A percentile compares a stretch with the other conserved stretches of the same genome.
Evolutionary conservation across 2,329 filamentous ascomycete species (phyloP).

Genomic region (Fusarium pininemorale): DNA sequence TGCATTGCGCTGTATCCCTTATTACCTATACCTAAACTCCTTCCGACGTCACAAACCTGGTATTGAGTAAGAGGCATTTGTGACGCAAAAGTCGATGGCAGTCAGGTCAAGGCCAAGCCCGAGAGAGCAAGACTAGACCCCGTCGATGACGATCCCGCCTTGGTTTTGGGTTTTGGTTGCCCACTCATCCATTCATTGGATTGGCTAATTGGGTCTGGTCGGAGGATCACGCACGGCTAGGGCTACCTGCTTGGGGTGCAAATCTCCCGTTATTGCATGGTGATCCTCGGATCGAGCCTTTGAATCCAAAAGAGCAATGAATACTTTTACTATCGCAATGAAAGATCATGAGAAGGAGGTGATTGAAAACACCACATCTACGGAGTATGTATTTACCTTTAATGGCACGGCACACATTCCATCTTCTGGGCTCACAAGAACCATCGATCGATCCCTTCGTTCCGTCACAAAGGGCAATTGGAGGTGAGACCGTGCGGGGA

Average conservation of each 20-base stretch:
- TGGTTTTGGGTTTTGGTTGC: neutral
- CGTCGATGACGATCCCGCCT: slow-evolving; percentile 22
- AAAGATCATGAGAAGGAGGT: neutral
- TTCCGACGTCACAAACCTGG: neutral
- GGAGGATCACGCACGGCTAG: slow-evolving; percentile 4
- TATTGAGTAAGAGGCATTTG: neutral
- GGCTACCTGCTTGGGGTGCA: slow-evolving; percentile 1
- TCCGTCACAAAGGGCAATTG: slow-evolving; percentile 13
- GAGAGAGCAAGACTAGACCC: neutral
- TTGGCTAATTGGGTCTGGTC: neutral
- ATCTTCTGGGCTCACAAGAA: neutral
- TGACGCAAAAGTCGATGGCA: slow-evolving; percentile 6
- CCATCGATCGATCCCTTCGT: neutral
- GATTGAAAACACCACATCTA: neutral
- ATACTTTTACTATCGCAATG: neutral
- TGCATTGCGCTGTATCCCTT: neutral
- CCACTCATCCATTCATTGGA: neutral
- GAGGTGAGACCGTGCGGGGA: slow-evolving; percentile 33
- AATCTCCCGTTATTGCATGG: slow-evolving; percentile 24
- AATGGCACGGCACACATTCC: neutral
- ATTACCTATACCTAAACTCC: neutral
- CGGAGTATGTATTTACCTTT: no score
- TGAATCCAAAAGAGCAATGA: neutral
- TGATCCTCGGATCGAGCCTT: neutral
- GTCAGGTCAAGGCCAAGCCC: neutral